phyloP scores from a whole-genome alignment of 2,329 filamentous ascomycete genomes.

The Cladosporium sp. region DNA sequence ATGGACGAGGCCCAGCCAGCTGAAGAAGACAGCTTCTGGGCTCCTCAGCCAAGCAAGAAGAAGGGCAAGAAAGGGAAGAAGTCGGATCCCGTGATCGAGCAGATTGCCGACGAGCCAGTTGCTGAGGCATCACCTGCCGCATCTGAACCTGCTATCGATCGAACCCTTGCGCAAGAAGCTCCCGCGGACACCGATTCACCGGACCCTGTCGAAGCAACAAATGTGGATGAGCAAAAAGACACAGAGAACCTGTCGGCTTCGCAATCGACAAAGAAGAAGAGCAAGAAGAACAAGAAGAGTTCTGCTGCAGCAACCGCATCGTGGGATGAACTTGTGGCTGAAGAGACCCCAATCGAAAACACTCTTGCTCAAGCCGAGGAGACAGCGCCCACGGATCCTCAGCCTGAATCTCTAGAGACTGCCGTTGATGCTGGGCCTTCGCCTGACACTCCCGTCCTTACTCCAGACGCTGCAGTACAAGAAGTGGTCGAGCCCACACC shows the following conservation, averaged over 20 bases:
- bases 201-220: not conserved
- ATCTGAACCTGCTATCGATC: not conserved
- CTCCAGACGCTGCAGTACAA: not conserved
- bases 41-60: conserved; percentile 23
- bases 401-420: not conserved
- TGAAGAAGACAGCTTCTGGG: conserved; percentile 20
- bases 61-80: conserved; percentile 38
- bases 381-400: not conserved
- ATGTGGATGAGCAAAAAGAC: not conserved
- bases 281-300: not conserved
- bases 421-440: not conserved
- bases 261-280: conserved; percentile 1
- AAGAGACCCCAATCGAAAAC: not conserved
- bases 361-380: not conserved
- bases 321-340: conserved; percentile 11
- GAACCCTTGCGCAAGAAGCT: not conserved
- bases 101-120: not conserved
- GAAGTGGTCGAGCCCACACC: not conserved
- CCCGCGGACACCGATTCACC: not conserved
- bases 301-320: not conserved
- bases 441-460: not conserved
- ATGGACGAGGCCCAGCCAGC: conserved; percentile 24
- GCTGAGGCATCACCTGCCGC: not conserved
- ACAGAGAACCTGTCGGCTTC: not conserved
- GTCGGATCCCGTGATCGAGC: not conserved